Base-by-base conservation (phyloP, 2,329 filamentous ascomycete genomes). In the Pleurostoma richardsiae region DNA sequence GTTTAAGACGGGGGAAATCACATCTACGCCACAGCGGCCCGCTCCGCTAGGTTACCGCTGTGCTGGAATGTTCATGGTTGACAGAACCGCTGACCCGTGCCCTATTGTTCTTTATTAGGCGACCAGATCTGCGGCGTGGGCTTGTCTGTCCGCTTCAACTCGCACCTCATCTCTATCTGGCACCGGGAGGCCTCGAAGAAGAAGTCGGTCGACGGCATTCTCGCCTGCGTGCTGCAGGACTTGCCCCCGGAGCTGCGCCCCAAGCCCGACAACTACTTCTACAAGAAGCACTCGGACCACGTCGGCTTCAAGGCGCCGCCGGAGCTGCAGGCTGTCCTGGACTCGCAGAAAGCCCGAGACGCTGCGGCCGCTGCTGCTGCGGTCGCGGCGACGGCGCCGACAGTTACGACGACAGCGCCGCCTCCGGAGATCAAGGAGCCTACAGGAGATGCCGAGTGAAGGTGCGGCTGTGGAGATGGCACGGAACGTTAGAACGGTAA, bases 71-170 rank as follows among this genome's bases (percentile, higher is more conserved):
- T 19, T 19, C 19, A 19, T 19, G 19, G 19, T 19, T 19, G 19
- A 19, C 19, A 19, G 19, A 19, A 19, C 19, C 19, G 19, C 19
- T 19, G 19, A 19, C 19, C 19, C 19, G 19, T 19, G 19, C 19
- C 19, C 19, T 19, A 19, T 19, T 19, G 19, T 19, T 19, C 19
- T 19, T 19, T 2, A 19, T 19, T 59, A 90, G 88, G 82, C 50
- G 86, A 90, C 63, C 90, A 95, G 63, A 86, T 97, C 56, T 94
- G 91, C 63, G 92, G 92, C 43, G 84, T 96, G 41, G 89, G 88
- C 39, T 83, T 94, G 54, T 90, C 87, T 1, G 88, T 92, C 48
- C 85, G 91, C 55, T 79, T 95, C 57, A 52, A 50, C 45, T 52
- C 50, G n/a, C 50, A 52, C 39, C 48, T 52, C 51, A 84, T 95